phyloP scores from a whole-genome alignment of 768 basidiomycete genomes.

The Tylopilus rubrobrunneus region DNA sequence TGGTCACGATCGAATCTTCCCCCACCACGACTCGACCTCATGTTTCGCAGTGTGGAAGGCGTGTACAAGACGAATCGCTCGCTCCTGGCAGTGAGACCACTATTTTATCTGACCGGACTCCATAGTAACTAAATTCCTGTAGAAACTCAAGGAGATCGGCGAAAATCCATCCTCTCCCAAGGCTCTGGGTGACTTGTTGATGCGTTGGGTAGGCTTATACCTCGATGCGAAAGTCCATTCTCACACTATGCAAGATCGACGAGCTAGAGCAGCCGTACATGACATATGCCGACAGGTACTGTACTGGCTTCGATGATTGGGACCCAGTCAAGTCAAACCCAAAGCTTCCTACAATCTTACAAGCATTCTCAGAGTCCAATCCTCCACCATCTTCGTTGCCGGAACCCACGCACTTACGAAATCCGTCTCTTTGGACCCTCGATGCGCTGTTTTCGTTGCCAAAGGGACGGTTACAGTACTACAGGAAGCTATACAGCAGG shows the following conservation, averaged over 20 bases:
- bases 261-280: constrained; percentile 87
- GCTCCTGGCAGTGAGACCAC: constrained; percentile 57
- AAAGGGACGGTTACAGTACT: constrained; percentile 80
- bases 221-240: constrained; percentile 10
- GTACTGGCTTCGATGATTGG: constrained; percentile 80
- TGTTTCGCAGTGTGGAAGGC: constrained; percentile 91
- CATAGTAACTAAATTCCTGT: constrained; percentile 17
- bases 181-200: constrained; percentile 89
- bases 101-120: background rate
- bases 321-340: constrained; percentile 73
- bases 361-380: constrained; percentile 59
- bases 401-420: constrained; percentile 31
- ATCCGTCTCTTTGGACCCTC: constrained; percentile 66
- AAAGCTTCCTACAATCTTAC: constrained; percentile 64
- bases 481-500: constrained; percentile 83
- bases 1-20: constrained; percentile 97
- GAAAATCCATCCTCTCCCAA: constrained; percentile 90
- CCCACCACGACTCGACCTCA: constrained; percentile 83
- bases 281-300: constrained; percentile 69
- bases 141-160: constrained; percentile 95
- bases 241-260: constrained; percentile 61
- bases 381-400: constrained; percentile 51
- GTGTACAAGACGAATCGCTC: constrained; percentile 89
- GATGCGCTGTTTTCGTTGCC: constrained; percentile 89
- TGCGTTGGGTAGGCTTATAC: constrained; percentile 81